Conservation (phyloP, 495 filamentous ascomycete species). For the Talaromyces nanjingensis region DNA sequence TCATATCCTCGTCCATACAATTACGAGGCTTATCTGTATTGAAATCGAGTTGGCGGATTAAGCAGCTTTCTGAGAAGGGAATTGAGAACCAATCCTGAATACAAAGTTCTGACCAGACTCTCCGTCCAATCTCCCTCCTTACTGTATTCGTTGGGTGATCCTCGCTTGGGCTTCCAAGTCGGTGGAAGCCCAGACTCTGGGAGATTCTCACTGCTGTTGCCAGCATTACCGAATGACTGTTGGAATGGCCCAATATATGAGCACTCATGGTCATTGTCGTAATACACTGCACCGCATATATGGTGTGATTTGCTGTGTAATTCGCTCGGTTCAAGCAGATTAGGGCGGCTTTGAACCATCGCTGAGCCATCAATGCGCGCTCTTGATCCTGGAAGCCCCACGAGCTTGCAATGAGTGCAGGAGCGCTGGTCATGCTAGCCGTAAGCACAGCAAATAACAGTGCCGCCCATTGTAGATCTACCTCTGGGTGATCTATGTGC, state of each 20-base stretch:
- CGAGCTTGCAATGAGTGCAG: constrained; percentile 15
- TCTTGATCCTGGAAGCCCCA: constrained; percentile 32
- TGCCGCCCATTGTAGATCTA: constrained; percentile 32
- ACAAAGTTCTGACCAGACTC: constrained; percentile 38
- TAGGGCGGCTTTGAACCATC: constrained; percentile 29
- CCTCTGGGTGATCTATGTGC: constrained; percentile 13
- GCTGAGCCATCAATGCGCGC: constrained; percentile 21
- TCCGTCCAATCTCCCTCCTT: constrained; percentile 31
- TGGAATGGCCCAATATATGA: constrained; percentile 38
- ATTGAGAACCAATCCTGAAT: constrained; percentile 44
- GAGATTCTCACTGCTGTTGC: constrained; percentile 33
- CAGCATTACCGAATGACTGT: constrained; percentile 33
- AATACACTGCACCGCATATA: constrained; percentile 37
- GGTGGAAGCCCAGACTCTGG: constrained; percentile 28
- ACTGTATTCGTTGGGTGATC: constrained; percentile 14
- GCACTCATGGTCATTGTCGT: constrained; percentile 36
- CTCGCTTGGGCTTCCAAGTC: constrained; percentile 15
- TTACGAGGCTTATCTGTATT: constrained; percentile 31
- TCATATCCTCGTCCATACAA: constrained; percentile 31
- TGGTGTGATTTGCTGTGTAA: constrained; percentile 27
- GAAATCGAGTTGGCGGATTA: constrained; percentile 35
- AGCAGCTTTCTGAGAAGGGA: constrained; percentile 40
- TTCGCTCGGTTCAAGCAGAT: constrained; percentile 29
- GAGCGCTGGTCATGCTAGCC: constrained; percentile 28
- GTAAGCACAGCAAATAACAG: constrained; percentile 34